Base-by-base conservation (phyloP, 2,329 filamentous ascomycete species). In the Fusarium chaquense region DNA sequence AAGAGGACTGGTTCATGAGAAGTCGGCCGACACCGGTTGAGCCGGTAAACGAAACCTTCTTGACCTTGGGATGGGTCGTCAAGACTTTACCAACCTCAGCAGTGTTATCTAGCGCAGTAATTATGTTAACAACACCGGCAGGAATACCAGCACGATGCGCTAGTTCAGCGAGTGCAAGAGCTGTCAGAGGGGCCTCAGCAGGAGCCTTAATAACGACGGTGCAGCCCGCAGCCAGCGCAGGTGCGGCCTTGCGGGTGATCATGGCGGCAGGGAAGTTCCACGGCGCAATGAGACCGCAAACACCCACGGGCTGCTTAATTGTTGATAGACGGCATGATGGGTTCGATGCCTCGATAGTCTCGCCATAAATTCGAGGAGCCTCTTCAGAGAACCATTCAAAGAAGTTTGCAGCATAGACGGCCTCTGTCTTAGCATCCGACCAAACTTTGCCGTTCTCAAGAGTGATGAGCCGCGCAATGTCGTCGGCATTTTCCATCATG, bases 171-270 rank as follows among this genome's bases (percentile, higher is more conserved):
- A 97, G 81, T 4, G 94, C 94, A 47, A 97, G 90, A 2, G 93
- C 89, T 24, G 93, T 97, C 77, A 95, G 93, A 0, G 94, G 94
- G 6, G 94, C 97, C 83, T 97, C 94, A 38, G 91, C 90, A 2
- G 94, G 93, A 36, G 93, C 91, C 81, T 98, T 98, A 69, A 89
- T 89, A 2, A 98, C 93, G 85, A 93, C 87, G 5, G 90, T 92
- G 78, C 91, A 93, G 36, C 91, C 91, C 30, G 90, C 90, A 35
- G 91, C 91, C 41, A 93, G 82, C 18, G 86, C 87, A 11, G 87
- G 80, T 6, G 80, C 81, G 32, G 79, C 78, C 64, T 84, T 84
- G 30, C 82, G 77, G 13, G 81, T 81, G 51, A 86, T 82, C 85
- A 87, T 87, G 24, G 83, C 84, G 26, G 82, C 80, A 9, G 85